Conservation (phyloP, 768 basidiomycete species). For the Rickenella mellea region DNA sequence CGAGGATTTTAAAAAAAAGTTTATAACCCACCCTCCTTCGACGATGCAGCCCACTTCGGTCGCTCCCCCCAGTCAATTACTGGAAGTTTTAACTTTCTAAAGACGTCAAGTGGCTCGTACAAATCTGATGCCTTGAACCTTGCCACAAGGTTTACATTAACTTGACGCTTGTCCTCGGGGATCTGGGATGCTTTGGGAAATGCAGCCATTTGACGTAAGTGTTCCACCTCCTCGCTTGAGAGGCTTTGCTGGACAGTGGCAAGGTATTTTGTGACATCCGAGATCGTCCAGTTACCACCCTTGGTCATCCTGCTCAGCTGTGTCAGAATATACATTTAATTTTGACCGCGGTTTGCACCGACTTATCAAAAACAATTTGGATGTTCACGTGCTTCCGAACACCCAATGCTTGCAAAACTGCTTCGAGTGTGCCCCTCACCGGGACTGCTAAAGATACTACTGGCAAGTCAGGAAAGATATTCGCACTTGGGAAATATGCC, state of each 20-base stretch:
- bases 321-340: not conserved
- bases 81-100: conserved; percentile 68
- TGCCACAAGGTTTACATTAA: conserved; percentile 23
- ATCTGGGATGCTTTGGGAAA: conserved; percentile 67
- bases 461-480: conserved; percentile 85
- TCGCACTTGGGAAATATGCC: conserved; percentile 77
- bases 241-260: conserved; percentile 67
- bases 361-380: conserved; percentile 80
- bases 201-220: conserved; percentile 56
- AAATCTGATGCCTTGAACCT: conserved; percentile 63
- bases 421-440: conserved; percentile 67
- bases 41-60: conserved; percentile 68
- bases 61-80: conserved; percentile 80
- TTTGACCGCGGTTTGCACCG: conserved; percentile 33
- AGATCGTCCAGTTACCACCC: conserved; percentile 83
- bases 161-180: conserved; percentile 2
- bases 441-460: conserved; percentile 61
- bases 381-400: conserved; percentile 89
- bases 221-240: conserved; percentile 44
- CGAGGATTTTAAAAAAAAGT: conserved; percentile 1
- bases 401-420: conserved; percentile 60
- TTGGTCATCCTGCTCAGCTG: conserved; percentile 59
- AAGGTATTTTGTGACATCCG: conserved; percentile 81
- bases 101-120: conserved; percentile 73
- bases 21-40: conserved; percentile 70